These are phyloP conservation scores for Crithidia expoeki DNA, from an alignment of 208 protist genomes.

Conservation along the genomic window DNA sequence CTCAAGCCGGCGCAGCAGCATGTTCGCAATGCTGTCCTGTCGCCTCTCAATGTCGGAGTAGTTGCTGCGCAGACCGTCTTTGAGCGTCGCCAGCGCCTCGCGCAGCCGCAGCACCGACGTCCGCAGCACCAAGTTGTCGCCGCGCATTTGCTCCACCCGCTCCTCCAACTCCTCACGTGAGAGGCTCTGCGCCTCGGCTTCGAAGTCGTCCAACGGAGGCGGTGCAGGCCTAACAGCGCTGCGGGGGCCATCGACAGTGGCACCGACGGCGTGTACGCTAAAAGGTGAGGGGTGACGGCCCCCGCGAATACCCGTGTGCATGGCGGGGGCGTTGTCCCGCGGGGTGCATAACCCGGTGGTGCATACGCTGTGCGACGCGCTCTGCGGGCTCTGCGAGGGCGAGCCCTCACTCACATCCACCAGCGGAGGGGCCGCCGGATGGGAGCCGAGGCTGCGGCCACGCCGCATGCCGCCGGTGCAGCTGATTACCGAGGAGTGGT, in stretches of 20 bases:
- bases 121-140: constrained; percentile 50
- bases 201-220: constrained; percentile 42
- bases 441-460: constrained; percentile 7
- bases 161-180: constrained; percentile 46
- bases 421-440: constrained; percentile 20
- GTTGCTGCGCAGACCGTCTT: constrained; percentile 59
- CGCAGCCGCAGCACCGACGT: constrained; percentile 51
- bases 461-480: constrained; percentile 1
- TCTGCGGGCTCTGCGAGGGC: constrained; percentile 26
- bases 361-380: constrained; percentile 37
- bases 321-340: constrained; percentile 8
- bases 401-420: constrained; percentile 33
- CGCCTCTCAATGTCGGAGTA: constrained; percentile 62
- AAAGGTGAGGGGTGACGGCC: constrained; percentile 12
- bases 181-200: constrained; percentile 50
- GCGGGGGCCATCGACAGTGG: background rate
- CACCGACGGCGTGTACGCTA: background rate
- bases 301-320: background rate
- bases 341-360: constrained; percentile 43
- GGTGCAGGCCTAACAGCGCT: constrained; percentile 12
- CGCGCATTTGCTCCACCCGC: constrained; percentile 45
- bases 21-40: constrained; percentile 78
- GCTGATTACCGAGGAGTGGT: constrained; percentile 10
- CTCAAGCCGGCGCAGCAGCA: constrained; percentile 67
- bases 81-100: constrained; percentile 45